phyloP scores from a whole-genome alignment of 108 stramenopile genomes.

The Schizochytrium sp. region DNA sequence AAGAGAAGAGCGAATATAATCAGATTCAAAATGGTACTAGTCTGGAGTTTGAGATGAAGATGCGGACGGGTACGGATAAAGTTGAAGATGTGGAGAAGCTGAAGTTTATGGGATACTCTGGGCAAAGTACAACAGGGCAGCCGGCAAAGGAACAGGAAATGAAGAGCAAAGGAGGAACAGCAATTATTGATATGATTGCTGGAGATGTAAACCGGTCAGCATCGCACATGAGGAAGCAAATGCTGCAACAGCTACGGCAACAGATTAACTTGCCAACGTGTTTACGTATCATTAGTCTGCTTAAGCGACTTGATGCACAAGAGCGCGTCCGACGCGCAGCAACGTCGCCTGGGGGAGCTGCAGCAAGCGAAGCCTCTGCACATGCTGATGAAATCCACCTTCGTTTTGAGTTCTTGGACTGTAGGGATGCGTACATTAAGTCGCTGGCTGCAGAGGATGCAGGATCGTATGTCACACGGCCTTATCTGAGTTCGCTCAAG shows the following conservation, averaged over 20 bases:
- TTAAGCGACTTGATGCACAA: constrained; percentile 37
- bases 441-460: constrained; percentile 22
- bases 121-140: background rate
- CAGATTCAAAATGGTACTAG: no score
- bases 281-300: constrained; percentile 14
- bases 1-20: no score
- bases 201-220: constrained; percentile 43
- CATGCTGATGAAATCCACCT: constrained; percentile 46
- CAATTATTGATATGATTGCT: constrained; percentile 28
- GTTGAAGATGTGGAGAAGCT: background rate
- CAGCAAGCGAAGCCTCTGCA: constrained; percentile 10
- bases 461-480: background rate
- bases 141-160: background rate
- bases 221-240: constrained; percentile 39
- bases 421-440: constrained; percentile 36
- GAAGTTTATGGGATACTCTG: background rate
- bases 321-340: constrained; percentile 34
- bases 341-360: background rate
- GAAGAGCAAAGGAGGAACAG: background rate
- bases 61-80: background rate
- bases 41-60: background rate
- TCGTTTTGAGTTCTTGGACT: constrained; percentile 41
- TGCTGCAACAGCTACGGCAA: constrained; percentile 39
- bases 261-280: constrained; percentile 34
- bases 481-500: constrained; percentile 45